phyloP scores from a whole-genome alignment of 2,329 filamentous ascomycete species.

The Ceratocystis alfenasii region DNA sequence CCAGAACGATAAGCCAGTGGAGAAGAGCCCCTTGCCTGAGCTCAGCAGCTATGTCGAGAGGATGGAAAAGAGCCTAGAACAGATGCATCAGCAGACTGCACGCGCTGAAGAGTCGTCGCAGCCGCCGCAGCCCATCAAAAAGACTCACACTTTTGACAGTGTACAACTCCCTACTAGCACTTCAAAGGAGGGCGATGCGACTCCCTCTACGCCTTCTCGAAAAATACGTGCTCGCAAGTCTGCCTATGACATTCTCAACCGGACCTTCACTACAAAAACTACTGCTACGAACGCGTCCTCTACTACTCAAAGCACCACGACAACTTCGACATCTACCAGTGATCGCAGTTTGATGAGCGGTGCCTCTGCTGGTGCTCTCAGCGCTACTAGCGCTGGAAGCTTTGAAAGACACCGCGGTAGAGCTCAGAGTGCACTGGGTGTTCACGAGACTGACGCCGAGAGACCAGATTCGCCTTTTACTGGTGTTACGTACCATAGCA shows the following conservation, averaged over 20 bases:
- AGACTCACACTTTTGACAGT: constrained; percentile 35
- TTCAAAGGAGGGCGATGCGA: constrained; percentile 25
- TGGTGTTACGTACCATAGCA: constrained; percentile 82
- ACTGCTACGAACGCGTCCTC: constrained; percentile 68
- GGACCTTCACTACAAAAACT: constrained; percentile 82
- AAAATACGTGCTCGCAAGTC: constrained; percentile 56
- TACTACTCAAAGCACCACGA: constrained; percentile 58
- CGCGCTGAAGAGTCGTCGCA: not conserved
- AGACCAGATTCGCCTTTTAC: constrained; percentile 56
- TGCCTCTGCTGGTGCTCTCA: constrained; percentile 77
- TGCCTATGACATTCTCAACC: constrained; percentile 66
- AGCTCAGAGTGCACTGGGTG: constrained; percentile 53
- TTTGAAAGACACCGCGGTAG: constrained; percentile 62
- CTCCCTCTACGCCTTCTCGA: constrained; percentile 22
- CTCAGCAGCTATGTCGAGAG: constrained; percentile 78
- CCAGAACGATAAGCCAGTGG: constrained; percentile 17
- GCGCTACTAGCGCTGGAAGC: constrained; percentile 89
- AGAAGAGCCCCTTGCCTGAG: constrained; percentile 47
- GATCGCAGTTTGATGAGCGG: constrained; percentile 89
- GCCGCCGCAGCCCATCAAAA: constrained; percentile 22
- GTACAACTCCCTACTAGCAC: constrained; percentile 49
- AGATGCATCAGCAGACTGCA: constrained; percentile 49
- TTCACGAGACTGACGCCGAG: constrained; percentile 43
- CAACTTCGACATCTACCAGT: constrained; percentile 64
- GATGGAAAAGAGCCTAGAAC: constrained; percentile 73